Evolutionary conservation across 2,329 filamentous ascomycete genomes (phyloP), one percentile per base, ranked within the genome.

Genomic region (Trichoderma sp.): DNA sequence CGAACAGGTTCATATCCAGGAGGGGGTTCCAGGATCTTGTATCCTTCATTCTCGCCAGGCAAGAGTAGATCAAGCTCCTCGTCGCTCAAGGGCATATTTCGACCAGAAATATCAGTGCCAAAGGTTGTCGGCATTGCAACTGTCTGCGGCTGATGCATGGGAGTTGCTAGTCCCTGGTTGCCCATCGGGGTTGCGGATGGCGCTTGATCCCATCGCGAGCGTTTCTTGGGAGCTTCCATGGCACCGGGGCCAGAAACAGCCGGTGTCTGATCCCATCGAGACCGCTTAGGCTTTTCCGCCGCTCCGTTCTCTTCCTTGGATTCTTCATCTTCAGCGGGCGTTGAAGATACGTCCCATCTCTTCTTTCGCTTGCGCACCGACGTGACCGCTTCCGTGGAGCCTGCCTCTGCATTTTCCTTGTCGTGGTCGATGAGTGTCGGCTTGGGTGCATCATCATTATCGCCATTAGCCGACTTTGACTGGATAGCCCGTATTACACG

Each of bases 41-140:
- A 99, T 51, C 96, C 96, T 75, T 98, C 92, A 0, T 88, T 88
- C 76, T 96, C 93, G 2, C 90, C 90, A 1, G 96, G 96, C 7
- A 99, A 87, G 84, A 99, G 92, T 77, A 91, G 84, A 76, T 99
- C 92, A 59, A 99, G 89, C 78, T 98, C 94, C 79, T 99, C 96
- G 74, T 99, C 96, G 52, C 94, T 96, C 52, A 97, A 83, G 6
- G 93, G 86, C 69, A 91, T 89, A 79, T 95, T 96, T 71, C 94
- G 91, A 66, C 84, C 87, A 52, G 91, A 89, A 63, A 96, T 87
- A 76, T 97, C 94, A 54, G 90, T 91, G 61, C 94, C 94, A 76
- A 97, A 96, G 10, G 87, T 83, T n/a, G 84, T 82, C 18, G 87
- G 86, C 78, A 70, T 77, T 79, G 74, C 83, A 79, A 73, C 71